phyloP scores from a whole-genome alignment of 2,329 filamentous ascomycete species.

The Alternaria postmessia region DNA sequence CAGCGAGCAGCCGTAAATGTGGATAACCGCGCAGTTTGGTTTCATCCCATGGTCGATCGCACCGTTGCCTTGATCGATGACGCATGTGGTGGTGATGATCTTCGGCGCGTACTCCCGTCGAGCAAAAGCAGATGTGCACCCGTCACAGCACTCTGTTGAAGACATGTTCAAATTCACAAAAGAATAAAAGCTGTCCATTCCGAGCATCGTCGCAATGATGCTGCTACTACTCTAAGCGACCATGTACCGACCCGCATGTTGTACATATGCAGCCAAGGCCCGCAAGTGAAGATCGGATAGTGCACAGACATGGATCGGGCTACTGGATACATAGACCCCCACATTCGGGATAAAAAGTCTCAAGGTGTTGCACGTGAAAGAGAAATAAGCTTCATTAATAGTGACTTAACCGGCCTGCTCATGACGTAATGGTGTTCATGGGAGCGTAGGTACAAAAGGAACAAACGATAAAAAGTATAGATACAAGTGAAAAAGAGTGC shows the following conservation, averaged over 20 bases:
- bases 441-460: constrained; percentile 3
- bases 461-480: constrained; percentile 13
- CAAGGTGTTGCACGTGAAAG: neutral
- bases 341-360: neutral
- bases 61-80: neutral
- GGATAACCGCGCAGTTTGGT: neutral
- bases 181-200: neutral
- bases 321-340: neutral
- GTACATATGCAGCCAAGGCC: constrained; percentile 30
- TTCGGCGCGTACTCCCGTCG: neutral
- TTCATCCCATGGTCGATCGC: neutral
- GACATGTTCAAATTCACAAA: neutral
- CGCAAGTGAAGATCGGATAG: constrained; percentile 6
- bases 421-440: constrained; percentile 5
- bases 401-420: constrained; percentile 7
- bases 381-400: constrained; percentile 20
- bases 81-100: neutral
- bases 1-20: neutral
- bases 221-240: constrained; percentile 11
- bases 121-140: neutral
- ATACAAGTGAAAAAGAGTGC: constrained; percentile 17
- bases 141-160: neutral
- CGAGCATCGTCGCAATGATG: neutral
- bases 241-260: constrained; percentile 17
- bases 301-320: constrained; percentile 16